Conservation (phyloP, 192 early-diverging fungal species). For the Gamsiella multidivaricata region DNA sequence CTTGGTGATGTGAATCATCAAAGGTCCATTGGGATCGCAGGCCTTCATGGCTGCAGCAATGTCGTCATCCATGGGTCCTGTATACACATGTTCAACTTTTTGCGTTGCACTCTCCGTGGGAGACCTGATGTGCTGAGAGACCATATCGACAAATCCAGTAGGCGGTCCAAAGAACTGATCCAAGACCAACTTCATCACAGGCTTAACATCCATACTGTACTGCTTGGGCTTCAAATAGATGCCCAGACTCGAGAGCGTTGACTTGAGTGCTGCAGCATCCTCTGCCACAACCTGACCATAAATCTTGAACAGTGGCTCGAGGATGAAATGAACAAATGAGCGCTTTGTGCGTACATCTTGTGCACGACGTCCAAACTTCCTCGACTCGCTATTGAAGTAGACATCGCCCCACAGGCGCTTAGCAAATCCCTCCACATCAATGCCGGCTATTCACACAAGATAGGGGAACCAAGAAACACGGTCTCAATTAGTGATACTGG, state of each 20-base stretch:
- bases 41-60: conserved; percentile 75
- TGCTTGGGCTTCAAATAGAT: conserved; percentile 85
- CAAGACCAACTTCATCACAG: conserved; percentile 84
- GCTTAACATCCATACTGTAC: conserved; percentile 84
- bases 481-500: not conserved
- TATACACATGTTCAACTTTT: conserved; percentile 71
- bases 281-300: conserved; percentile 88
- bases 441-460: conserved; percentile 49
- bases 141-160: conserved; percentile 92
- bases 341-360: conserved; percentile 69
- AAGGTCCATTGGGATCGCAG: conserved; percentile 90
- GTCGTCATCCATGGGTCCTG: conserved; percentile 67
- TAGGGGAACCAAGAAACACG: not conserved
- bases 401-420: conserved; percentile 98
- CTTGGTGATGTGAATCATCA: conserved; percentile 94
- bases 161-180: conserved; percentile 92
- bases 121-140: conserved; percentile 79
- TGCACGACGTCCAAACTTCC: conserved; percentile 84
- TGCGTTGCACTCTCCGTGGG: conserved; percentile 79
- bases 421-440: conserved; percentile 85
- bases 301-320: conserved; percentile 95
- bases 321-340: conserved; percentile 95
- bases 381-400: conserved; percentile 83
- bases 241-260: conserved; percentile 79
- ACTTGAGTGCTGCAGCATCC: conserved; percentile 75